Evolutionary conservation across 441 rosid genomes (phyloP), one percentile per base, ranked within the genome.

Genomic region (Viola pubescens): DNA sequence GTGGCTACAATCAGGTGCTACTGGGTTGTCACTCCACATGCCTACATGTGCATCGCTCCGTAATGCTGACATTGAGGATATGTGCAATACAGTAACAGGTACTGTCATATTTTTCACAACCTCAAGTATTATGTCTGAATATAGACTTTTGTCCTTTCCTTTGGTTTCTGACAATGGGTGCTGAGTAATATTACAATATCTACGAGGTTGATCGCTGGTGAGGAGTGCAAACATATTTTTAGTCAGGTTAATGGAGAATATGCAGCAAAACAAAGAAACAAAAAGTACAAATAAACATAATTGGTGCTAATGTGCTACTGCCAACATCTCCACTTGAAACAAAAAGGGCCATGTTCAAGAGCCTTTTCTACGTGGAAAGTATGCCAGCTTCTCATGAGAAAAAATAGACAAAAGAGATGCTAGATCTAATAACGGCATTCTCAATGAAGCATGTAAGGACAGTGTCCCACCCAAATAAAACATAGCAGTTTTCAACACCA

Each of bases 21-120:
- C 55, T 3, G 80, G 82, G 42, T 83, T 83, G 70, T 77, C 85
- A 56, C 73, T 82, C 88, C 90, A 88, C 14, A 58, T 59, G 63
- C 95, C 96, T 11, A 88, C 92, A 54, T 88, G 90, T 13, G 88
- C 90, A 79, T 85, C 96, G 11, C 86, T 83, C 60, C 88, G 68
- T 63, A 72, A 77, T 43, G 87, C 88, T 14, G 87, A 82, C 88
- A 85, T 78, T 11, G 87, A 66, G 40, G 92, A 85, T 64, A 88
- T 63, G 63, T 82, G 76, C 69, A 85, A 71, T 34, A 78, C 61
- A 4, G 83, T 77, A 40, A 78, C 58, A 4, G 90, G 92, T 70
- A 79, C 57, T 38, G 75, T 76, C 80, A 78, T 74, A 43, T 80
- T 82, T 65, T 79, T 73, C 43, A 72, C 76, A 64, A 78, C 86